phyloP scores from a whole-genome alignment of 176 grass and related monocot genomes.

The Raddia distichophylla region DNA sequence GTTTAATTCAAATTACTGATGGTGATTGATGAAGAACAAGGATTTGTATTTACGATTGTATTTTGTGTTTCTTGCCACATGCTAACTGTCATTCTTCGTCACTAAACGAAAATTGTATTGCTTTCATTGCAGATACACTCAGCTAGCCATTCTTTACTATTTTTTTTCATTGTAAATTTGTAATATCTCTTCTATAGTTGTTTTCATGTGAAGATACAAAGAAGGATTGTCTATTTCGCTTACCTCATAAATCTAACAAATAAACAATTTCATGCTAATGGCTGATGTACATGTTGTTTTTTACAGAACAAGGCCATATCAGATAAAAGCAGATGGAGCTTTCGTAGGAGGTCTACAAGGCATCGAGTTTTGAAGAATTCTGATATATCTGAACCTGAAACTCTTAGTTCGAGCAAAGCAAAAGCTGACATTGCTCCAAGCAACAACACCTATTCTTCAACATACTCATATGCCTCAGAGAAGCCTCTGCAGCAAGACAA shows the following conservation, averaged over 20 bases:
- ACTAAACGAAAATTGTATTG: neutral
- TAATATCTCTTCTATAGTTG: slow-evolving; percentile 8
- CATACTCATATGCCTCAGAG: slow-evolving; percentile 72
- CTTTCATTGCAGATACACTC: neutral
- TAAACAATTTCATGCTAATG: slow-evolving; percentile 6
- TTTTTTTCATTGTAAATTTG: neutral
- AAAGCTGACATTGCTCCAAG: slow-evolving; percentile 61
- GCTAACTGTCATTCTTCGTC: neutral
- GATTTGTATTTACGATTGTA: neutral
- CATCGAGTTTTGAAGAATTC: slow-evolving; percentile 85
- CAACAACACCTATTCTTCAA: slow-evolving; percentile 60
- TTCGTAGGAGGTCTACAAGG: slow-evolving; percentile 90
- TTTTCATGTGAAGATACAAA: neutral
- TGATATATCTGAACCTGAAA: slow-evolving; percentile 71
- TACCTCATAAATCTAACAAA: neutral
- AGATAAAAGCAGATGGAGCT: slow-evolving; percentile 96
- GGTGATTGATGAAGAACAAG: neutral
- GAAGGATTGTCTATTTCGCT: neutral
- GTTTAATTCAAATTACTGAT: slow-evolving; percentile 17
- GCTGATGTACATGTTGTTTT: slow-evolving; percentile 17
- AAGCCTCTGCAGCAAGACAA: slow-evolving; percentile 56
- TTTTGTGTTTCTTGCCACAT: neutral
- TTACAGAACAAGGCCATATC: slow-evolving; percentile 80
- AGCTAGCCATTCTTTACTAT: neutral
- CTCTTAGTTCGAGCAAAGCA: slow-evolving; percentile 82